A percentile compares a stretch with the other conserved stretches of the same genome.
Conservation (phyloP, 164 flowering plant species). For the Paratinospora sagittata region DNA sequence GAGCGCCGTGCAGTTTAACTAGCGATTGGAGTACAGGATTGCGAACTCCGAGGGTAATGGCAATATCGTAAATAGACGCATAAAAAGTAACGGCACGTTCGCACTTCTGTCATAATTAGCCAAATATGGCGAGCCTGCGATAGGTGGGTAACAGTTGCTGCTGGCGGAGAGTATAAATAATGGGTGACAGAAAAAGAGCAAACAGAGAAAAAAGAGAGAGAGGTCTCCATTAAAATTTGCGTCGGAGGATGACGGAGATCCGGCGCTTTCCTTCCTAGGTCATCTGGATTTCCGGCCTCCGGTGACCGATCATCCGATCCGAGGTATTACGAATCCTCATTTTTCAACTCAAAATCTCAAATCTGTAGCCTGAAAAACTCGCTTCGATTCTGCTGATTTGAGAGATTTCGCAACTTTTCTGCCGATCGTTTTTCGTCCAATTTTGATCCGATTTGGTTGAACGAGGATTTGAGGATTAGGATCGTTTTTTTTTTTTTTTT, state of each 20-base stretch:
- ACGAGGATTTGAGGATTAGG: neutral
- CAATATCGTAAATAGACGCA: neutral
- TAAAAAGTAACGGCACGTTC: too few relatives aligned
- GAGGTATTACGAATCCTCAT: too few relatives aligned
- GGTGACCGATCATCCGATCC: slow-evolving; percentile 30
- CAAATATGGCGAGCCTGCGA: too few relatives aligned
- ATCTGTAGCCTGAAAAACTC: slow-evolving; percentile 28
- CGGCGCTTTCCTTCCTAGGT: slow-evolving; percentile 24
- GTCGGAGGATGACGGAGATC: slow-evolving; percentile 30
- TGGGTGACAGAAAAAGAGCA: neutral
- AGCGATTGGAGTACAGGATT: neutral
- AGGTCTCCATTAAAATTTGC: slow-evolving; percentile 1
- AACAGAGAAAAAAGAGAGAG: slow-evolving; percentile 1
- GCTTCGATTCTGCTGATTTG: neutral
- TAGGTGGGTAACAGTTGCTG: too few relatives aligned
- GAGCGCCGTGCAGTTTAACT: too few relatives aligned
- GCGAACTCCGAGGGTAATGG: neutral
- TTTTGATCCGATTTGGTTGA: neutral
- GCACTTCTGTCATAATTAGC: too few relatives aligned
- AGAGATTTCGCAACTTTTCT: neutral
- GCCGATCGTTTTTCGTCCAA: neutral
- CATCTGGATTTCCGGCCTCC: slow-evolving; percentile 43
- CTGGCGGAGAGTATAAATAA: too few relatives aligned
- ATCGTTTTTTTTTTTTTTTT: too few relatives aligned
- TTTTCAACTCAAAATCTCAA: too few relatives aligned